phyloP scores from a whole-genome alignment of 768 basidiomycete species.

The Lentinus brumalis region DNA sequence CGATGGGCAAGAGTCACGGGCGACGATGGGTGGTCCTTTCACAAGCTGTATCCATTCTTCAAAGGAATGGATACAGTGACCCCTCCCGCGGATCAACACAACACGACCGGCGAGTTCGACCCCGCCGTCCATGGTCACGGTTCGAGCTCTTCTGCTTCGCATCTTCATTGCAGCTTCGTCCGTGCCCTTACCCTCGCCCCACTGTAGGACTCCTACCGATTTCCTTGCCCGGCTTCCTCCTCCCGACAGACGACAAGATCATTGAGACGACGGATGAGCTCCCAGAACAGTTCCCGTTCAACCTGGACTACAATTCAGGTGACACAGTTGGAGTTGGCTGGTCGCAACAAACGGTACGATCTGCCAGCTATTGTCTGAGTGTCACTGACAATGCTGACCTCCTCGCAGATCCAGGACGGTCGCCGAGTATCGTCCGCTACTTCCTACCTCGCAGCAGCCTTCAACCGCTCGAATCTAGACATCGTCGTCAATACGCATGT shows the following conservation, averaged over 20 bases:
- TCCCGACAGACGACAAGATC: conserved; percentile 1
- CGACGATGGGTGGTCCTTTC: conserved; percentile 31
- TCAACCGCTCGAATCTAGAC: conserved; percentile 6
- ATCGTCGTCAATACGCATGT: conserved; percentile 11
- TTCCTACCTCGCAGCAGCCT: background rate
- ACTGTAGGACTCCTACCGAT: conserved; percentile 18
- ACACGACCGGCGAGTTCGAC: conserved; percentile 26
- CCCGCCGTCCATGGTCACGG: conserved; percentile 24
- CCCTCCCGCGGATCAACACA: conserved; percentile 22
- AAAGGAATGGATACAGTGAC: background rate
- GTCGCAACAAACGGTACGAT: conserved; percentile 1
- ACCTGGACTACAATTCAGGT: conserved; percentile 46
- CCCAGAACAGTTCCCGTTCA: conserved; percentile 42
- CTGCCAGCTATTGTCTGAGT: background rate
- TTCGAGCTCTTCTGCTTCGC: background rate
- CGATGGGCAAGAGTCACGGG: conserved; percentile 27
- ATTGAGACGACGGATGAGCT: conserved; percentile 40
- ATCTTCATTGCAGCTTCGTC: background rate
- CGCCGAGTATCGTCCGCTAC: background rate
- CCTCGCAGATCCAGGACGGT: background rate
- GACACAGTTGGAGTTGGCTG: conserved; percentile 37
- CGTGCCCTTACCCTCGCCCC: too few relatives aligned
- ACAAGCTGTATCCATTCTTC: conserved; percentile 18
- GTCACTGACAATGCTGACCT: too few relatives aligned
- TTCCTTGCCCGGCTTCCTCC: conserved; percentile 14